Evolutionary conservation across 257 asterid species (phyloP).

Genomic region (Rhazya stricta): DNA sequence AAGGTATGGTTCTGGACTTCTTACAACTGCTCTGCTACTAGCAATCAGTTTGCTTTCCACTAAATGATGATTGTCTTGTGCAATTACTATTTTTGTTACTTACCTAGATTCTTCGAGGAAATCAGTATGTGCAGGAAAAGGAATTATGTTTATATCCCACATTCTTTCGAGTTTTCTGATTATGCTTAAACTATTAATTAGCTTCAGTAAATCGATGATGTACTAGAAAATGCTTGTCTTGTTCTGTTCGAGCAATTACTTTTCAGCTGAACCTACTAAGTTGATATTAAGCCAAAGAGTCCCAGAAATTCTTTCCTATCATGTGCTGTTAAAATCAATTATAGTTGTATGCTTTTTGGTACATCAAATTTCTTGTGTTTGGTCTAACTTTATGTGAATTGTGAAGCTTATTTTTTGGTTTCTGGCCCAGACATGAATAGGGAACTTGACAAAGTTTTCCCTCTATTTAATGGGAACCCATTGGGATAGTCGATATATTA

Average conservation of each 20-base stretch:
- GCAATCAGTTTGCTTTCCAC: not conserved
- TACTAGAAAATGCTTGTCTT: not conserved
- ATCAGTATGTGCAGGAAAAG: not conserved
- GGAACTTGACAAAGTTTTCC: not conserved
- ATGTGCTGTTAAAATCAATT: not conserved
- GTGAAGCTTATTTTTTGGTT: not conserved
- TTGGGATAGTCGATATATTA: not conserved
- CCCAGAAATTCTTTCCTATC: not conserved
- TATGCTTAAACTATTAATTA: not conserved
- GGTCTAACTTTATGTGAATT: not conserved
- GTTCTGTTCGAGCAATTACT: not conserved
- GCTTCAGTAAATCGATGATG: not conserved
- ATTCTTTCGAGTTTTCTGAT: not conserved
- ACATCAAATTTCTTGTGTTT: not conserved
- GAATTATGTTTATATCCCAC: not conserved
- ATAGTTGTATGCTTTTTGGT: not conserved
- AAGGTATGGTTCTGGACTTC: slow-evolving; percentile 48
- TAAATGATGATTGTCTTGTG: not conserved
- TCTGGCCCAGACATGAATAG: not conserved
- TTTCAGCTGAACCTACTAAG: not conserved
- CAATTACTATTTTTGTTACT: not conserved
- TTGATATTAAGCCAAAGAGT: not conserved
- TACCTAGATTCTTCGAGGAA: not conserved
- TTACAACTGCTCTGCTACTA: not conserved
- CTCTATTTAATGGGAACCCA: not conserved